Conservation (phyloP, 73 alveolate genomes). For the Uronychia setigera region DNA sequence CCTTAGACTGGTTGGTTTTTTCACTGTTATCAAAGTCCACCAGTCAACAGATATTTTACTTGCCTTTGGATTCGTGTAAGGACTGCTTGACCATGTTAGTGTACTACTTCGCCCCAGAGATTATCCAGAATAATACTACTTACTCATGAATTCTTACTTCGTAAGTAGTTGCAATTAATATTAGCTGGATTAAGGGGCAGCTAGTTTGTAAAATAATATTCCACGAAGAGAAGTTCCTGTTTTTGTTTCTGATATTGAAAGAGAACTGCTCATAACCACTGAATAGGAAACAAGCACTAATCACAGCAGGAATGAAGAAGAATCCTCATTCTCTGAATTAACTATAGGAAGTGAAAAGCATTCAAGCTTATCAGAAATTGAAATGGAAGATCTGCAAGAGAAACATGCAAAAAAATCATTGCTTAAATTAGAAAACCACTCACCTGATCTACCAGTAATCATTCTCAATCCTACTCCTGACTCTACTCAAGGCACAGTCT, state of each 20-base stretch:
- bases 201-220: neutral
- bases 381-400: no score
- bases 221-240: neutral
- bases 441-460: neutral
- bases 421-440: no score
- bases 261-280: neutral
- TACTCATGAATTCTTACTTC: neutral
- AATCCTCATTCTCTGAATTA: no score
- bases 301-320: no score
- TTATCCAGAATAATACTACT: neutral
- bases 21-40: neutral
- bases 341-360: no score
- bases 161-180: neutral
- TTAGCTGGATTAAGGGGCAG: neutral
- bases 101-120: neutral
- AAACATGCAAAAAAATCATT: no score
- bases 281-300: no score
- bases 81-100: neutral
- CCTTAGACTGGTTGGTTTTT: neutral
- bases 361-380: no score
- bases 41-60: neutral
- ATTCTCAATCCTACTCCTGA: neutral
- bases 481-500: neutral
- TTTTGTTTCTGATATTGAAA: neutral
- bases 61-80: neutral